Evolutionary conservation across 768 basidiomycete genomes (phyloP).

Genomic region (Aureoboletus auriporus): DNA sequence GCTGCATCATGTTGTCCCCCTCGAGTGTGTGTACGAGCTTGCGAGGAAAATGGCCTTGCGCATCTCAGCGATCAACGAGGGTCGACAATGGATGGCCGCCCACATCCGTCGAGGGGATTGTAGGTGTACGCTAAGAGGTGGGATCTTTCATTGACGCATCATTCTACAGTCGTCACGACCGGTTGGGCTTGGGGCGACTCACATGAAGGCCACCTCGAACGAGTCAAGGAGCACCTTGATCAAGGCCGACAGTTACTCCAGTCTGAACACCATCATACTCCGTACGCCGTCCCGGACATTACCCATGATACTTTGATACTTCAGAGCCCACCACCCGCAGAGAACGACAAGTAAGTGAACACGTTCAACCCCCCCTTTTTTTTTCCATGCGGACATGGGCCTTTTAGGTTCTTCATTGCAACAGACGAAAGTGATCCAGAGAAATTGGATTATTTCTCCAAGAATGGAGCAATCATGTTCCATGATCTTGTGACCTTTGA

Average conservation of each 20-base stretch:
- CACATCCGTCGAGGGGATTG: conserved; percentile 40
- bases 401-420: conserved; percentile 28
- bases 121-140: conserved; percentile 10
- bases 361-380: neutral
- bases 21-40: conserved; percentile 21
- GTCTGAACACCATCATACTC: conserved; percentile 10
- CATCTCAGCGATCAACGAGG: conserved; percentile 21
- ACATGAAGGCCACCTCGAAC: conserved; percentile 30
- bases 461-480: conserved; percentile 35
- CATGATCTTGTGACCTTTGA: conserved; percentile 37
- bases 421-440: conserved; percentile 36
- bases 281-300: conserved; percentile 18
- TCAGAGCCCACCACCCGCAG: conserved; percentile 14
- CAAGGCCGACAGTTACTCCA: conserved; percentile 27
- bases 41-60: conserved; percentile 21
- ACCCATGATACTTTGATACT: conserved; percentile 8
- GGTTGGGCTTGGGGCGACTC: conserved; percentile 33
- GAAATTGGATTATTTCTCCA: conserved; percentile 26
- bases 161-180: conserved; percentile 18
- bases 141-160: neutral
- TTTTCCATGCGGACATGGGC: neutral
- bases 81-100: conserved; percentile 34
- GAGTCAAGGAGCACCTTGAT: conserved; percentile 28
- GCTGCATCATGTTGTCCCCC: conserved; percentile 21
- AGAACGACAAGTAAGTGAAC: conserved; percentile 15